Percentiles rank a stretch among this genome's conserved stretches.
Conservation (phyloP, 176 grass and related monocot species). For the Dendrocalamus sinicus region DNA sequence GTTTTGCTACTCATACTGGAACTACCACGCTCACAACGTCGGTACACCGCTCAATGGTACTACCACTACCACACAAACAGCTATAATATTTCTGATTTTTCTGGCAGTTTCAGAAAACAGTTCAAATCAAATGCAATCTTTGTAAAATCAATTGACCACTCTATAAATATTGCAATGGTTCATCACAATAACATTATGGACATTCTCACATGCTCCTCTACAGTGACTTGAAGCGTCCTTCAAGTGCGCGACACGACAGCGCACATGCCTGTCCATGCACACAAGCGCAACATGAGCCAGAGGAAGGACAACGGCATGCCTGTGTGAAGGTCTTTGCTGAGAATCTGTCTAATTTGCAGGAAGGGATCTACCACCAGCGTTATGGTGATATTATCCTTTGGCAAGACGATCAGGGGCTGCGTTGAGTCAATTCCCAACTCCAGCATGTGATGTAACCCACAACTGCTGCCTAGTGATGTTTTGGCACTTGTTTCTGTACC, state of each 20-base stretch:
- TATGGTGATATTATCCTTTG: not conserved
- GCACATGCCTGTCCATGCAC: slow-evolving; percentile 28
- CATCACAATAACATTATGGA: too few species aligned
- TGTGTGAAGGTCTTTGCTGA: not conserved
- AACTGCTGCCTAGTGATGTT: slow-evolving; percentile 5
- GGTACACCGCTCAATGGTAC: too few species aligned
- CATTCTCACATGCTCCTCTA: too few species aligned
- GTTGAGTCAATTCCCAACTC: not conserved
- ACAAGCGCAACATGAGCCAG: not conserved
- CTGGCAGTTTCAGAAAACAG: too few species aligned
- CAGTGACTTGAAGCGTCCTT: not conserved
- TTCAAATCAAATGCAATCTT: too few species aligned
- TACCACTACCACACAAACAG: too few species aligned
- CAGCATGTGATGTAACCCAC: not conserved
- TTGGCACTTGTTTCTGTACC: not conserved
- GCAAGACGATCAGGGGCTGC: not conserved
- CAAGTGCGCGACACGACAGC: not conserved
- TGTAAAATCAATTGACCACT: too few species aligned
- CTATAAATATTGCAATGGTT: too few species aligned
- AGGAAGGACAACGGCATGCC: not conserved
- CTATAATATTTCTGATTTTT: too few species aligned
- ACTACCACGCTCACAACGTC: too few species aligned
- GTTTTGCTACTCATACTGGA: too few species aligned
- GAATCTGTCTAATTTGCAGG: not conserved
- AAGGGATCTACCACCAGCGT: not conserved